phyloP scores from a whole-genome alignment of 169 alveolate species.

The Plasmodium cynomolgi region DNA sequence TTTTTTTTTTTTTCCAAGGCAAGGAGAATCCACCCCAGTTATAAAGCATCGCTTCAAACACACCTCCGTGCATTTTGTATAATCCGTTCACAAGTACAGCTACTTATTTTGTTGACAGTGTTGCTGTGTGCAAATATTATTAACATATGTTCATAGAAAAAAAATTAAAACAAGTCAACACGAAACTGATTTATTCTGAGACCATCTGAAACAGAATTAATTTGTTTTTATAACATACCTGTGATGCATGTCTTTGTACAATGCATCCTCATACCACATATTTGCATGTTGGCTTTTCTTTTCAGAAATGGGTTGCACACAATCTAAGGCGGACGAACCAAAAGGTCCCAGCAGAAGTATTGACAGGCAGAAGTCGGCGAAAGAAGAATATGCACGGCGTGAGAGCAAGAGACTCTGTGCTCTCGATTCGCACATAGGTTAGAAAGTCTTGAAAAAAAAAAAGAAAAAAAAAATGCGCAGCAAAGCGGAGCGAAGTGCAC shows the following conservation, averaged over 20 bases:
- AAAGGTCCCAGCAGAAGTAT: neutral
- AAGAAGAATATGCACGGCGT: neutral
- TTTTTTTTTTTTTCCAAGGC: constrained; percentile 6
- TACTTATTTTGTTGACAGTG: neutral
- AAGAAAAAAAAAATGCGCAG: neutral
- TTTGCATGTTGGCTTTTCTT: neutral
- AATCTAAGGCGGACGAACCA: constrained; percentile 40
- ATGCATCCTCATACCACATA: neutral
- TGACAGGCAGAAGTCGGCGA: neutral
- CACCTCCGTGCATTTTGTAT: neutral
- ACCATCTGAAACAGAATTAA: neutral
- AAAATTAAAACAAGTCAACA: neutral
- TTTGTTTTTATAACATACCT: neutral
- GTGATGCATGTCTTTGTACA: neutral
- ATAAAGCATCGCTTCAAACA: neutral
- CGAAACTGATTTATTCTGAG: neutral
- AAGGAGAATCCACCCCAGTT: neutral
- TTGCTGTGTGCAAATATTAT: neutral
- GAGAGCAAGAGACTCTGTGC: neutral
- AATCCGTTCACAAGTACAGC: constrained; percentile 6
- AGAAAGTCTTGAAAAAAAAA: neutral
- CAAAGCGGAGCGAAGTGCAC: neutral
- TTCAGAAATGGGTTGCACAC: constrained; percentile 61
- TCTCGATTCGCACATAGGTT: neutral
- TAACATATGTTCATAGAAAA: neutral